Evolutionary conservation across 768 basidiomycete species (phyloP).

Genomic region (Lactifluus volemus): DNA sequence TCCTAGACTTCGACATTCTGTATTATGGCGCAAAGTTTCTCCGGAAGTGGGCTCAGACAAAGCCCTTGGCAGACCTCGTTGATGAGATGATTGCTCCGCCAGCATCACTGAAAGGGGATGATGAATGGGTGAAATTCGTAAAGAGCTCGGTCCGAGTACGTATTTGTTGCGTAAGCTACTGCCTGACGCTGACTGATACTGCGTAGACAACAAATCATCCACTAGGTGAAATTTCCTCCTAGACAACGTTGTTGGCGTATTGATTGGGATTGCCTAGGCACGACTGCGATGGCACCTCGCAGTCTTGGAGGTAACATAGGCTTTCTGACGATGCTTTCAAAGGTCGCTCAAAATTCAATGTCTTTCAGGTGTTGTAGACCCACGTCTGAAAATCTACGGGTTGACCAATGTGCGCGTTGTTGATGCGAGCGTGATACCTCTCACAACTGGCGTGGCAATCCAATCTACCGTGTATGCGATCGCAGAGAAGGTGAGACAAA

Average conservation of each 20-base stretch:
- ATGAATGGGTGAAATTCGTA: conserved; percentile 14
- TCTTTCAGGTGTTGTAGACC: conserved; percentile 13
- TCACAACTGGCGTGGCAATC: conserved; percentile 18
- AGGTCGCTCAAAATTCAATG: not conserved
- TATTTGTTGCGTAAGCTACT: not conserved
- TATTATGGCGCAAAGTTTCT: conserved; percentile 13
- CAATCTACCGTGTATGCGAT: conserved; percentile 16
- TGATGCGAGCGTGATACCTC: conserved; percentile 16
- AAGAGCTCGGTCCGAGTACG: conserved; percentile 12
- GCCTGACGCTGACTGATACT: not conserved
- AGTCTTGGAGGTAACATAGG: conserved; percentile 8
- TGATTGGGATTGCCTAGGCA: not conserved
- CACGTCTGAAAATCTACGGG: conserved; percentile 15
- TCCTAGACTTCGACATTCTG: conserved; percentile 13
- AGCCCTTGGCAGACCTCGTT: conserved; percentile 6
- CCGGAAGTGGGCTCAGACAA: conserved; percentile 16
- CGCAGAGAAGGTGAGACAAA: conserved; percentile 14
- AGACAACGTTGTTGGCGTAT: not conserved
- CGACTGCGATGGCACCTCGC: conserved; percentile 18
- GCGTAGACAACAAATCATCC: conserved; percentile 17
- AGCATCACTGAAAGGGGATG: conserved; percentile 3
- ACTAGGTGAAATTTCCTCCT: not conserved
- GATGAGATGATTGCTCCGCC: conserved; percentile 12
- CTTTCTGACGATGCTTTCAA: not conserved
- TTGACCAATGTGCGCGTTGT: conserved; percentile 15